phyloP scores from a whole-genome alignment of 139 green algal species.

The Dunaliella sp. region DNA sequence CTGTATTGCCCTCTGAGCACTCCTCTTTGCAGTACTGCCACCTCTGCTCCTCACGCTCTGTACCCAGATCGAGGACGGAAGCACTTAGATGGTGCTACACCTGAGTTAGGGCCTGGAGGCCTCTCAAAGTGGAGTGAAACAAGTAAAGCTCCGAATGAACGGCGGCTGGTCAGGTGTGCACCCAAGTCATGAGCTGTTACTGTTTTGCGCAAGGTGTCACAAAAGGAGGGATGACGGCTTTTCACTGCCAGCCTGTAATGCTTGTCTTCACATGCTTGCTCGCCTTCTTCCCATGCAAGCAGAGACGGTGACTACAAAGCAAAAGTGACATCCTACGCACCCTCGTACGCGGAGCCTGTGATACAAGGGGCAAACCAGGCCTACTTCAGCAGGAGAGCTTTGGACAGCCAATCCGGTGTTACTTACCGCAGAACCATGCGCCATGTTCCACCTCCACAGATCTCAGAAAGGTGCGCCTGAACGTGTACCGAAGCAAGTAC shows the following conservation, averaged over 20 bases:
- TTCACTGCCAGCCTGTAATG: neutral
- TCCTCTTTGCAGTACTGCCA: neutral
- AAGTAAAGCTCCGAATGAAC: neutral
- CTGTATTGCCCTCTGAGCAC: neutral
- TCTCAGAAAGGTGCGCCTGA: constrained; percentile 19
- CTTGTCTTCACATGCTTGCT: neutral
- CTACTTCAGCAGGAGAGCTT: constrained; percentile 7
- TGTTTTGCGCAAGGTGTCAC: neutral
- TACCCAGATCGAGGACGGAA: neutral
- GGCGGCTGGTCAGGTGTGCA: neutral
- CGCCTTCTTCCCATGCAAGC: no score
- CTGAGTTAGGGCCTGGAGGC: neutral
- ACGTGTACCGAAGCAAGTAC: neutral
- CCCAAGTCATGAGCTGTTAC: neutral
- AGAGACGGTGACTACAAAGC: neutral
- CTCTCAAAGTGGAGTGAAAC: neutral
- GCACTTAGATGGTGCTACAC: neutral
- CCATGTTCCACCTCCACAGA: constrained; percentile 10
- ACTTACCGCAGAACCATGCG: constrained; percentile 24
- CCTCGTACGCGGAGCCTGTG: constrained; percentile 31
- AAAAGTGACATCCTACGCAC: neutral
- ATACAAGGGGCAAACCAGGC: constrained; percentile 25
- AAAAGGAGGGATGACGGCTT: neutral
- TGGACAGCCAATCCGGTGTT: neutral
- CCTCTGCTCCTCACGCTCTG: neutral